phyloP scores from a whole-genome alignment of 768 basidiomycete genomes.

The Pleurotus salmoneostramineus region DNA sequence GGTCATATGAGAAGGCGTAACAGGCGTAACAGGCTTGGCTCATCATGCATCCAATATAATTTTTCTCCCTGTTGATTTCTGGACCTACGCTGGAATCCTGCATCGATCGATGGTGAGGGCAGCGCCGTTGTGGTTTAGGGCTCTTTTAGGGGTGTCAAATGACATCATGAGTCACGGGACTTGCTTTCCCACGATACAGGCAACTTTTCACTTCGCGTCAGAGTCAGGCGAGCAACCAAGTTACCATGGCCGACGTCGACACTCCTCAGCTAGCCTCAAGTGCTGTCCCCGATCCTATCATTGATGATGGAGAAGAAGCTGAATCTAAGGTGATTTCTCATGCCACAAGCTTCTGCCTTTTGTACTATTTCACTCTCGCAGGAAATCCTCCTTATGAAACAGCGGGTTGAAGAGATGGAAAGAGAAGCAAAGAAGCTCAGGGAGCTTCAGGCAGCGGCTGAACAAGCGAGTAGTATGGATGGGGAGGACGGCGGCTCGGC shows the following conservation, averaged over 20 bases:
- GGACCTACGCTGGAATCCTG: background rate
- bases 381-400: slow-evolving; percentile 91
- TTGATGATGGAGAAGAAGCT: slow-evolving; percentile 62
- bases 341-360: background rate
- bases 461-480: slow-evolving; percentile 46
- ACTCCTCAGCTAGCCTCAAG: slow-evolving; percentile 1
- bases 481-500: slow-evolving; percentile 42
- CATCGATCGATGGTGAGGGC: too few relatives aligned
- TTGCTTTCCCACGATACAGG: slow-evolving; percentile 9
- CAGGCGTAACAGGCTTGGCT: background rate
- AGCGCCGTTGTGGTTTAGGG: too few relatives aligned
- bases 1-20: background rate
- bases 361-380: slow-evolving; percentile 24
- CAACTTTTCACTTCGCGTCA: slow-evolving; percentile 10
- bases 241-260: slow-evolving; percentile 50
- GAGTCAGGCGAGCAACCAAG: slow-evolving; percentile 13
- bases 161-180: slow-evolving; percentile 8
- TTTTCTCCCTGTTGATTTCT: slow-evolving; percentile 2
- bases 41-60: background rate
- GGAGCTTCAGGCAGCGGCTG: slow-evolving; percentile 79
- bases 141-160: background rate
- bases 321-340: slow-evolving; percentile 48
- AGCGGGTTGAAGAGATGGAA: slow-evolving; percentile 92
- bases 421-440: slow-evolving; percentile 83
- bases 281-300: slow-evolving; percentile 21